phyloP scores from a whole-genome alignment of 2,329 filamentous ascomycete species.

The Pseudogymnoascus sp. region DNA sequence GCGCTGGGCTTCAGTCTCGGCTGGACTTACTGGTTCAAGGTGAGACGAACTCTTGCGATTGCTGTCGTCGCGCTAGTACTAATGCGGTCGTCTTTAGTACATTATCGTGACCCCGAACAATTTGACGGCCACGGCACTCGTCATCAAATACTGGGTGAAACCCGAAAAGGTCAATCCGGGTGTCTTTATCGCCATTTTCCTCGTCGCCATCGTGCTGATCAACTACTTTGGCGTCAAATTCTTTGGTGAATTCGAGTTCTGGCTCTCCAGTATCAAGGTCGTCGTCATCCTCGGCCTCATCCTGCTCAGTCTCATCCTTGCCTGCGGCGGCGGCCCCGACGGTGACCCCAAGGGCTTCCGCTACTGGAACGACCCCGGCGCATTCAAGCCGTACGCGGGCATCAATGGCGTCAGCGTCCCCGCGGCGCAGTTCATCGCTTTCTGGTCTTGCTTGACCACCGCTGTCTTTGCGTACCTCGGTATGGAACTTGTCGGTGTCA shows the following conservation, averaged over 20 bases:
- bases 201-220: slow-evolving; percentile 53
- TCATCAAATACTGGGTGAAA: slow-evolving; percentile 69
- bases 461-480: slow-evolving; percentile 55
- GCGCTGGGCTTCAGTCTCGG: slow-evolving; percentile 69
- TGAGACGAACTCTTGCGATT: slow-evolving; percentile 1
- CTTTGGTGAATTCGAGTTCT: slow-evolving; percentile 43
- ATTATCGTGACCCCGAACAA: slow-evolving; percentile 83
- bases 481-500: slow-evolving; percentile 53
- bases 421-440: slow-evolving; percentile 47
- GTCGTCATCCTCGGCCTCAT: slow-evolving; percentile 58
- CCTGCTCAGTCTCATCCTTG: slow-evolving; percentile 53
- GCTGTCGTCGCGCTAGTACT: slow-evolving; percentile 13
- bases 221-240: slow-evolving; percentile 48
- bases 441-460: slow-evolving; percentile 42
- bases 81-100: slow-evolving; percentile 44
- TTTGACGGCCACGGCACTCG: slow-evolving; percentile 68
- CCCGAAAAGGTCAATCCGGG: slow-evolving; percentile 62
- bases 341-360: slow-evolving; percentile 41
- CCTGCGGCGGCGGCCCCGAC: slow-evolving; percentile 56
- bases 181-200: slow-evolving; percentile 68
- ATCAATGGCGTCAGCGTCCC: slow-evolving; percentile 28
- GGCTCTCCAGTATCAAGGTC: slow-evolving; percentile 59
- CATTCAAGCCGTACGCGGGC: slow-evolving; percentile 34
- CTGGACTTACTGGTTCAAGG: slow-evolving; percentile 27
- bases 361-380: slow-evolving; percentile 40